Base-by-base conservation (phyloP, 2,329 filamentous ascomycete genomes). In the Colletotrichum camelliae region DNA sequence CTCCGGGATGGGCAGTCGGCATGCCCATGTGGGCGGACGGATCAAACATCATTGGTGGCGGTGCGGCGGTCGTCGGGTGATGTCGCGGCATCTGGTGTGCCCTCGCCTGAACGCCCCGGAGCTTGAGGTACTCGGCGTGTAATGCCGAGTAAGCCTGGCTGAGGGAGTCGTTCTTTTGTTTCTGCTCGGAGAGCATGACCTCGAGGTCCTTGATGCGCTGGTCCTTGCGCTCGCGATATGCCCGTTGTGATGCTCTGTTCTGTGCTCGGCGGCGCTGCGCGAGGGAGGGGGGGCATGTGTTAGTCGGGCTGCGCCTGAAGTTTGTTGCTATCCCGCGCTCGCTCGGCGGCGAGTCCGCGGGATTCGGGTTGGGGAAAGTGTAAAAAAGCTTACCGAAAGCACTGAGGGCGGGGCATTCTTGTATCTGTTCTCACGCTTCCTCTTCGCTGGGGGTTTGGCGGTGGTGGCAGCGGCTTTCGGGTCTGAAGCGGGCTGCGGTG, bases 141-240 rank as follows among this genome's bases (percentile, higher is more conserved):
- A 91, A 84, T n/a, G 82, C 80, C 33, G 85, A 83, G 80, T 92
- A 91, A 6, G 90, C 90, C 67, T 87, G 86, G 77, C 88, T 87
- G 69, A 93, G 87, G 39, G 87, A 86, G 74, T 88, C 88, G 81
- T 92, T 90, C 78, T 88, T 89, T 29, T 89, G 87, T 77, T 88
- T 88, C 66, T 91, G 84, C 21, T 89, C 87, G 62, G 83, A 83
- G 37, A 93, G 87, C 79, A 91, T 87, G 43, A 86, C 81, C 81
- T 93, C 91, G 24, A 93, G 88, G 78, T 93, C 91, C 76, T 89
- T 89, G 79, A 93, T 92, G 77, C 92, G 89, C 81, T 93, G 91
- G 80, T 93, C 80, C 70, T 81, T 83, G 73, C 82, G 81, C 74
- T 83, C 80, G 33, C 81, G 79, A 74, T 83, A 83, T 29, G 81